A percentile compares a stretch with the other conserved stretches of the same genome.
phyloP scores from a whole-genome alignment of 129 eudicot genomes.

The Tagetes patula region DNA sequence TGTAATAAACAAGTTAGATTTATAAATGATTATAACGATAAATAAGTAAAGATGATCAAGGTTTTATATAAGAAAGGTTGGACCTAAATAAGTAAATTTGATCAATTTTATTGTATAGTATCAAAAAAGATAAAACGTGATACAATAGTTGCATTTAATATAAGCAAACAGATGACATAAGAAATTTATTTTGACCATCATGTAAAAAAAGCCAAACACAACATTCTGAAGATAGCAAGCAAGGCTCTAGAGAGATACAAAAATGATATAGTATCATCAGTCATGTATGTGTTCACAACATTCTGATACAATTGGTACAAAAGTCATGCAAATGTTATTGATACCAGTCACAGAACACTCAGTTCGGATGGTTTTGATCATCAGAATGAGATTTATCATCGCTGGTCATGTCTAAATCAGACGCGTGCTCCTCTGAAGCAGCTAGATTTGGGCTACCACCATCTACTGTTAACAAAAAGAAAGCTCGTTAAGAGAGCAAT shows the following conservation, averaged over 20 bases:
- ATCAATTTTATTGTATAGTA: constrained; percentile 10
- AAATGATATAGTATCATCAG: constrained; percentile 28
- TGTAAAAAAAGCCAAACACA: constrained; percentile 11
- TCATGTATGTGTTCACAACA: constrained; percentile 35
- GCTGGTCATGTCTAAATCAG: constrained; percentile 20
- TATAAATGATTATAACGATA: too few relatives aligned
- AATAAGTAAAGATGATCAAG: not conserved
- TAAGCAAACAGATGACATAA: constrained; percentile 11
- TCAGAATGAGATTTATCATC: constrained; percentile 26
- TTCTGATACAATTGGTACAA: constrained; percentile 34
- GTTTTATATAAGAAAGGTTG: too few relatives aligned
- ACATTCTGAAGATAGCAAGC: constrained; percentile 29
- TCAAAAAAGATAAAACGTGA: constrained; percentile 4
- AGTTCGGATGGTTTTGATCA: constrained; percentile 32
- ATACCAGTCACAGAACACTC: constrained; percentile 18
- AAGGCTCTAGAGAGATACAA: constrained; percentile 18
- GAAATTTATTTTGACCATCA: constrained; percentile 9
- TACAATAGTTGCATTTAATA: not conserved
- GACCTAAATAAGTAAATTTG: not conserved
- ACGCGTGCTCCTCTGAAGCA: constrained; percentile 39
- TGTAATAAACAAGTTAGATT: too few relatives aligned
- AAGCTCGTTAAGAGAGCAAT: not conserved
- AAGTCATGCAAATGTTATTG: constrained; percentile 29
- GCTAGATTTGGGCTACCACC: constrained; percentile 25
- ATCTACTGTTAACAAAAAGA: constrained; percentile 24